A percentile compares a stretch with the other conserved stretches of the same genome.
phyloP scores from a whole-genome alignment of 768 basidiomycete genomes.

The Amanita pallidorosea region DNA sequence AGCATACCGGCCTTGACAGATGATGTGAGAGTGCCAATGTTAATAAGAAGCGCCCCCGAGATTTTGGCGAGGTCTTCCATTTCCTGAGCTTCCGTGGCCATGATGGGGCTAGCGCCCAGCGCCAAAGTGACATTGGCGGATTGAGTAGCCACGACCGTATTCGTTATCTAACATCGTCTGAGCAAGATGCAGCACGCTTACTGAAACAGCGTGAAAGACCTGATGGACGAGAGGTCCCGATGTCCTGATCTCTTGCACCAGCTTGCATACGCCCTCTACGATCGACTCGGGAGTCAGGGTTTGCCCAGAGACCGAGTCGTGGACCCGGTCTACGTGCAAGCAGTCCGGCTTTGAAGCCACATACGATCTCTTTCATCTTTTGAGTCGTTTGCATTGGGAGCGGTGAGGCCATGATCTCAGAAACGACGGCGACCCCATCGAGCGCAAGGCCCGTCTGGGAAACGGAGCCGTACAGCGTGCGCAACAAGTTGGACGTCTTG shows the following conservation, averaged over 20 bases:
- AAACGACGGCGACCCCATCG: conserved; percentile 83
- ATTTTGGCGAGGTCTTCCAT: conserved; percentile 67
- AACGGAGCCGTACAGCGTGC: conserved; percentile 63
- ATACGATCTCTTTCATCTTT: conserved; percentile 30
- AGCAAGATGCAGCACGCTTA: background rate
- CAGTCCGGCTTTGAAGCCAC: conserved; percentile 25
- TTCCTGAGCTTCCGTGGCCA: conserved; percentile 79
- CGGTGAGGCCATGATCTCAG: conserved; percentile 65
- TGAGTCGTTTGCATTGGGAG: conserved; percentile 43
- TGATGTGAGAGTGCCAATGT: conserved; percentile 68
- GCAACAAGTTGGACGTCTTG: conserved; percentile 65
- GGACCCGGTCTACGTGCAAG: background rate
- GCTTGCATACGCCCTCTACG: conserved; percentile 28
- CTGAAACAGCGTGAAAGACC: conserved; percentile 22
- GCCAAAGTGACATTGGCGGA: conserved; percentile 87
- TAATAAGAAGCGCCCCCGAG: conserved; percentile 65
- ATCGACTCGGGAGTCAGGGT: conserved; percentile 15
- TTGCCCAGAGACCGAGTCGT: background rate
- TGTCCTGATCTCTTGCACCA: conserved; percentile 42
- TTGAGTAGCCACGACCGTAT: conserved; percentile 81
- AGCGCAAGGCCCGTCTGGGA: conserved; percentile 46
- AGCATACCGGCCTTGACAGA: conserved; percentile 64
- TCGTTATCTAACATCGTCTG: conserved; percentile 50
- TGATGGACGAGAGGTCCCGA: conserved; percentile 75
- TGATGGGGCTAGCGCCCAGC: conserved; percentile 84